These are phyloP conservation scores for Cryptosporidium sp. DNA, from an alignment of 169 alveolate species.

Conservation along the genomic window DNA sequence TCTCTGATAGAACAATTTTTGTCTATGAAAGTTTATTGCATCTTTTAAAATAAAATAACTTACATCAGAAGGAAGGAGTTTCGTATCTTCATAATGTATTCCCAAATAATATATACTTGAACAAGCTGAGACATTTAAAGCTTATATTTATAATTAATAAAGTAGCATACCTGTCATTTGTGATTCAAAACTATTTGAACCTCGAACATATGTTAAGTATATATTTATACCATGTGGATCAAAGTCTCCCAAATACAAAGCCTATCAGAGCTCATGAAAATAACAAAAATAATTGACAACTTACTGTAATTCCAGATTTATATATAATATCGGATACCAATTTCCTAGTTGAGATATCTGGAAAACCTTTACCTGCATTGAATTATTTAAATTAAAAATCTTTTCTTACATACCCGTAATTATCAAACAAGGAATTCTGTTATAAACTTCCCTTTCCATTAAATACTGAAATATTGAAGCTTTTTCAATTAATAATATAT, in stretches of 20 bases:
- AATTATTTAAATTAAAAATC: not conserved
- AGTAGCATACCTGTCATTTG: constrained; percentile 39
- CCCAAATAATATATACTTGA: constrained; percentile 55
- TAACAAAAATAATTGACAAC: not conserved
- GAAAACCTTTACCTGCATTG: constrained; percentile 63
- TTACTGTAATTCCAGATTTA: constrained; percentile 23
- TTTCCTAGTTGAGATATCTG: constrained; percentile 65
- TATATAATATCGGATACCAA: constrained; percentile 19
- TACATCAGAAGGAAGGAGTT: constrained; percentile 23
- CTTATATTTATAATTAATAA: not conserved
- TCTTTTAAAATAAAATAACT: not conserved
- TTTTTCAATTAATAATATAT: constrained; percentile 47
- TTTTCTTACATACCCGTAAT: constrained; percentile 48
- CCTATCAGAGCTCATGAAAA: not conserved
- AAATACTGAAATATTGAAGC: constrained; percentile 74
- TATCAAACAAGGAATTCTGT: constrained; percentile 54
- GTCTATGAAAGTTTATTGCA: constrained; percentile 11
- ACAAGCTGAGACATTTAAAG: constrained; percentile 24
- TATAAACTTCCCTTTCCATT: constrained; percentile 61
- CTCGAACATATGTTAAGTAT: constrained; percentile 58
- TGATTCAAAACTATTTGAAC: constrained; percentile 61
- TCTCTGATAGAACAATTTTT: constrained; percentile 23
- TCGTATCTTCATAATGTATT: constrained; percentile 53
- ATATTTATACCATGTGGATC: constrained; percentile 73
- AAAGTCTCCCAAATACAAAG: constrained; percentile 57